A percentile compares a stretch with the other conserved stretches of the same genome.
Evolutionary conservation across 108 stramenopile genomes (phyloP).

Genomic region (Nannochloropsis oceanica): DNA sequence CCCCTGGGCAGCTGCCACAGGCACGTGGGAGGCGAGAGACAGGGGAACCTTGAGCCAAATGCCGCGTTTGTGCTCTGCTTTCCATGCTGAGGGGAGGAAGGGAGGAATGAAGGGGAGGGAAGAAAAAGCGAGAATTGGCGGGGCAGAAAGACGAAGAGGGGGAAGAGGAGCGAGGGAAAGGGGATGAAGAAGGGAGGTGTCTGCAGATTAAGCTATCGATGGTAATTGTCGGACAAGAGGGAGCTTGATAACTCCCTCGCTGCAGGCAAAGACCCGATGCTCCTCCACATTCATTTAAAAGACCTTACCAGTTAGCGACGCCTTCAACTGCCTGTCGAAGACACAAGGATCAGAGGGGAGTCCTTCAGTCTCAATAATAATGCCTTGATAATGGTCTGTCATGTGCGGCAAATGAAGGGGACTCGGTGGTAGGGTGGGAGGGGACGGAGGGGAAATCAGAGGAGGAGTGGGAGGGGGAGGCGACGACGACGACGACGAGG

Average conservation of each 20-base stretch:
- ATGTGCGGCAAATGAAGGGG: background rate
- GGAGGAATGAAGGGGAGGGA: background rate
- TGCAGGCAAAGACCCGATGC: no score
- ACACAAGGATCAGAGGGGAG: background rate
- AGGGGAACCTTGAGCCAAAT: conserved; percentile 25
- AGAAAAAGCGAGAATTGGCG: background rate
- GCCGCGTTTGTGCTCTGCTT: background rate
- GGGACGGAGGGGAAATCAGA: background rate
- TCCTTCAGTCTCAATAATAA: background rate
- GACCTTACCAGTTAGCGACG: background rate
- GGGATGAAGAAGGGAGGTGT: background rate
- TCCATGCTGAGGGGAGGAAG: conserved; percentile 11
- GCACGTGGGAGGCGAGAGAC: conserved; percentile 2
- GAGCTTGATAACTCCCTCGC: no score
- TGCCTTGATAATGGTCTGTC: background rate
- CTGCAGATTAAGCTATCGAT: background rate
- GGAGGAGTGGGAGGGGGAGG: background rate
- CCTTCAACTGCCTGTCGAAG: background rate
- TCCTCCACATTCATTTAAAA: background rate
- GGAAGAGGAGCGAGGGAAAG: background rate
- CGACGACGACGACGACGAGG: background rate
- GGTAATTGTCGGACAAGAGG: no score
- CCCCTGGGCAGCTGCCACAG: conserved; percentile 6
- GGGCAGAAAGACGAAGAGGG: background rate
- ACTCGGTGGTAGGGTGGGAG: no score